Evolutionary conservation across 768 basidiomycete genomes (phyloP), one percentile per base, ranked within the genome.

Genomic region (Gloeopeniophorella convolvens): DNA sequence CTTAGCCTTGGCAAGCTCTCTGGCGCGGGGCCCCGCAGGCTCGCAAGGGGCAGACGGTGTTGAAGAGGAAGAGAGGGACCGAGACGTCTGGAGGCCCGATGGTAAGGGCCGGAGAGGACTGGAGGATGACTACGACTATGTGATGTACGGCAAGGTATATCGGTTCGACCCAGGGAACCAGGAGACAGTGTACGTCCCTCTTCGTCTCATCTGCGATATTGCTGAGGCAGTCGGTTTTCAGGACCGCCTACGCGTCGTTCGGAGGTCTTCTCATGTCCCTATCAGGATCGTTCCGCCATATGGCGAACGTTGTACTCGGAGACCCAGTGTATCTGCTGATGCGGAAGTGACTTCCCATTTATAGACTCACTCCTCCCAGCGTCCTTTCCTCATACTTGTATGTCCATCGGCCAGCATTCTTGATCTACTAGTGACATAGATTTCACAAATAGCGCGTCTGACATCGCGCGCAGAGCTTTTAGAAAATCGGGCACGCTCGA

Each of bases 71-170:
- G 86, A 88, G 60, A 82, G 88, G 65, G 86, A 89, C 57, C 70
- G 82, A 48, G 76, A 87, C 62, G 78, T 85, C 15, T 92, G 89
- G 89, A 70, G 89, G 62, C 89, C 89, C 43, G 89, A 89, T 62
- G 84, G 83, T 31, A 92, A 83, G 68, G 89, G 79, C 12, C 77
- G 74, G 58, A 75, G 78, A 63, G 94, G 83, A 10, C 65, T 99
- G 23, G 95, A 97, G 56, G 87, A 92, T 51, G 93, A 98, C 58
- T 99, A 92, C 62, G 94, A 97, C 63, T 99, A 98, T 72, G 95
- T 99, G 58, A 97, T 97, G 93, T 93, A 90, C 65, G 95, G 95
- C 27, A 98, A 94, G 82, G 89, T 97, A 41, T 99, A 99, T 75
- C 93, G 93, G 65, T 96, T 95, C 65, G 95, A 99, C 64, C 84